Evolutionary conservation across 1,284 basidiomycete species (phyloP).

Genomic region (Termitomyces sp.): DNA sequence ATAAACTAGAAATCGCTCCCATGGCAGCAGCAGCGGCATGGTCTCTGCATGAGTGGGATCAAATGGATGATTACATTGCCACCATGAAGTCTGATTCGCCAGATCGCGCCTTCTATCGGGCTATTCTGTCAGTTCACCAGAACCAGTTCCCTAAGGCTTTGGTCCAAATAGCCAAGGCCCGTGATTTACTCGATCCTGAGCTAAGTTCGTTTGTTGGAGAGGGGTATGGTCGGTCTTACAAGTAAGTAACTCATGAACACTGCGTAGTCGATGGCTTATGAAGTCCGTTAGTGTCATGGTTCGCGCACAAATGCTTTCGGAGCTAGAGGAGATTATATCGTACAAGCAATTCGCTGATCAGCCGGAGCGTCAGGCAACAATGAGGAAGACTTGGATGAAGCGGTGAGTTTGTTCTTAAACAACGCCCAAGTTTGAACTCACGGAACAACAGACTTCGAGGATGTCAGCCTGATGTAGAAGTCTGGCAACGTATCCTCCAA

Average conservation of each 20-base stretch:
- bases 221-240: constrained; percentile 94
- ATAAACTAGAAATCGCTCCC: constrained; percentile 89
- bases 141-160: constrained; percentile 93
- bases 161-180: constrained; percentile 90
- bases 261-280: neutral
- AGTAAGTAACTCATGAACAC: constrained; percentile 46
- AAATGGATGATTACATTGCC: constrained; percentile 96
- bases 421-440: neutral
- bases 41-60: constrained; percentile 96
- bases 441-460: constrained; percentile 74
- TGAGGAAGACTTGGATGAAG: constrained; percentile 94
- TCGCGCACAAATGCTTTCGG: constrained; percentile 97
- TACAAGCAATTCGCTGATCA: constrained; percentile 96
- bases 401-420: constrained; percentile 42
- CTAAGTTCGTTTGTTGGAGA: constrained; percentile 92
- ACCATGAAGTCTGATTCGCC: constrained; percentile 94
- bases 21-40: constrained; percentile 97
- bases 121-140: constrained; percentile 93
- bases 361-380: constrained; percentile 82
- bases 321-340: constrained; percentile 95
- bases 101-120: constrained; percentile 94
- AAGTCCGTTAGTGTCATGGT: constrained; percentile 74
- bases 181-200: constrained; percentile 91
- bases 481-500: constrained; percentile 98
- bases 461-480: constrained; percentile 97